These are phyloP conservation scores for Ogataea populi-albae DNA, from an alignment of 805 yeast species.

Conservation along the genomic window DNA sequence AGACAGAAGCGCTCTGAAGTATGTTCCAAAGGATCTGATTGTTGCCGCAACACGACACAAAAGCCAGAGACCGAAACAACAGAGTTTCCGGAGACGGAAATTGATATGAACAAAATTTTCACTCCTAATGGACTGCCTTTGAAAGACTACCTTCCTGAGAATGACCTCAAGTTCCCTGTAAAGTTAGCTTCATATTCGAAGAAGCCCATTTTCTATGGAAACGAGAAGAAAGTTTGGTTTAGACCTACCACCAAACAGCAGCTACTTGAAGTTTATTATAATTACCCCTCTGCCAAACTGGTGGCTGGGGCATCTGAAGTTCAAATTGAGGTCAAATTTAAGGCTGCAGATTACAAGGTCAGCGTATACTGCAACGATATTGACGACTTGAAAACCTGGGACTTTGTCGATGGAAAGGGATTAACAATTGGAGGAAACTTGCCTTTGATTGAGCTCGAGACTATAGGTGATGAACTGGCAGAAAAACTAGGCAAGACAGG, in stretches of 20 bases:
- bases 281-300: constrained; percentile 37
- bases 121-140: constrained; percentile 41
- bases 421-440: constrained; percentile 43
- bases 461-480: constrained; percentile 32
- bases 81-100: constrained; percentile 30
- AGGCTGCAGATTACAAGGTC: constrained; percentile 38
- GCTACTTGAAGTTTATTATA: constrained; percentile 32
- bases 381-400: constrained; percentile 36
- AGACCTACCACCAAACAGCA: constrained; percentile 41
- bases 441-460: constrained; percentile 38
- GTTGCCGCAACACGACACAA: constrained; percentile 18
- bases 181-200: constrained; percentile 28
- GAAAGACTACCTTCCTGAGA: constrained; percentile 37
- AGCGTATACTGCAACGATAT: constrained; percentile 43
- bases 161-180: constrained; percentile 41
- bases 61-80: constrained; percentile 10
- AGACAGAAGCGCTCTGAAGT: too few species aligned
- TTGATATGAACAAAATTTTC: constrained; percentile 31
- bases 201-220: constrained; percentile 36
- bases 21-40: constrained; percentile 21
- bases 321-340: constrained; percentile 45
- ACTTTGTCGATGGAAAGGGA: constrained; percentile 39
- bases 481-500: constrained; percentile 21
- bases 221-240: constrained; percentile 41
- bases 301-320: constrained; percentile 49